Evolutionary conservation across 345 rosid species (phyloP), one percentile per base, ranked within the genome.

Genomic region (Clausena lansium): DNA sequence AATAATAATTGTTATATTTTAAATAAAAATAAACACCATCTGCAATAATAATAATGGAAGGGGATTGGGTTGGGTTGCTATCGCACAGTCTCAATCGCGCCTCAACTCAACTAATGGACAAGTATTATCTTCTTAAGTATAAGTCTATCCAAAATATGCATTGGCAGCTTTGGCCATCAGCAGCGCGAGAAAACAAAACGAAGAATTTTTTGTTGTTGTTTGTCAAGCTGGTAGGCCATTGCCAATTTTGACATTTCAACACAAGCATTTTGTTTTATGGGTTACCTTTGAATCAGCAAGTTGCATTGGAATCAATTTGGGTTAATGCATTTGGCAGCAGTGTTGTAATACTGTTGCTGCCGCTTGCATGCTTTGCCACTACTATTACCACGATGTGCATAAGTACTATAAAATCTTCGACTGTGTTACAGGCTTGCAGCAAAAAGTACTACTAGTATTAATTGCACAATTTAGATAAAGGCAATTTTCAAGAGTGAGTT

Each of bases 21-120:
- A 45, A 45, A 3, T 9, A 9, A 39, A 6, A 28, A 7, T 39
- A 20, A 20, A 50, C 15, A 74, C 77, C 83, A 71, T 77, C 35
- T 58, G 47, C 71, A 7, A 4, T 24, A n/a, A 59, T 59, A 59
- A 60, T 9, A 60, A 25, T 59, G 9, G 15, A 1, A 4, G 4
- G 0, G 25, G 15, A 30, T 30, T 41, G 47, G 47, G 14, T 41
- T 10, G 50, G 50, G 75, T 69, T 67, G 36, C 77, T 27, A 38
- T 73, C 75, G 50, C 38, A 5, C 4, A 15, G 10, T 15, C 28
- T 47, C 9, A n/a, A 41, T 8, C 50, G 39, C 60, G 73, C 77
- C 27, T 58, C 61, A n/a, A 58, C 47, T 58, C 70, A 60, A 68
- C 64, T 55, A 3, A 67, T 61, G 71, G 81, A 77, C 78, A 50